Evolutionary conservation across 1,284 basidiomycete species (phyloP).

Genomic region (Apiotrichum gracile): DNA sequence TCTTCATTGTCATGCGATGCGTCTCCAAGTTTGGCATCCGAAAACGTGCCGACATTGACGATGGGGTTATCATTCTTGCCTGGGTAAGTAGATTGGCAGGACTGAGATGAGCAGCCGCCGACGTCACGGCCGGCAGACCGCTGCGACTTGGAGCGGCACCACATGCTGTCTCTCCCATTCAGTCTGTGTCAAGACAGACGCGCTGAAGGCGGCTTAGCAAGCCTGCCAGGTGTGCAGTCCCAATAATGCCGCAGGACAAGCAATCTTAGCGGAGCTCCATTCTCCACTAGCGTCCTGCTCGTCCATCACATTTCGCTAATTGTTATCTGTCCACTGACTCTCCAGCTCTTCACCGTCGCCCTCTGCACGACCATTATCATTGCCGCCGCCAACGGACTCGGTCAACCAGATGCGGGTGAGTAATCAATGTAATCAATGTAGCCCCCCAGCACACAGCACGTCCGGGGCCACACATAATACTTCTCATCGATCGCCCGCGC

Average conservation of each 20-base stretch:
- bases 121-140: too few relatives aligned
- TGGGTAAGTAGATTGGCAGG: slow-evolving; percentile 31
- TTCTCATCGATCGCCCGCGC: neutral
- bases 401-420: slow-evolving; percentile 32
- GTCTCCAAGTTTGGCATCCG: slow-evolving; percentile 42
- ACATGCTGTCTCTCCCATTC: too few relatives aligned
- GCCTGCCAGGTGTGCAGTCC: too few relatives aligned
- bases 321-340: slow-evolving; percentile 1
- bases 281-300: too few relatives aligned
- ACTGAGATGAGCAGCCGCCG: neutral
- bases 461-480: neutral
- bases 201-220: too few relatives aligned
- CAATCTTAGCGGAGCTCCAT: too few relatives aligned
- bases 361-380: slow-evolving; percentile 31
- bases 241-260: too few relatives aligned
- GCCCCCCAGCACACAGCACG: too few relatives aligned
- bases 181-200: too few relatives aligned
- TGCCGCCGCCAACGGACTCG: slow-evolving; percentile 36
- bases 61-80: slow-evolving; percentile 36
- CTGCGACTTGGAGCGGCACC: too few relatives aligned
- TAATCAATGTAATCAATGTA: neutral
- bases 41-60: slow-evolving; percentile 33
- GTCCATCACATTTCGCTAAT: neutral
- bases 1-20: slow-evolving; percentile 33
- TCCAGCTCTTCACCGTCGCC: slow-evolving; percentile 30